Base-by-base conservation (phyloP, 208 protist species). In the Polymyxa betae region DNA sequence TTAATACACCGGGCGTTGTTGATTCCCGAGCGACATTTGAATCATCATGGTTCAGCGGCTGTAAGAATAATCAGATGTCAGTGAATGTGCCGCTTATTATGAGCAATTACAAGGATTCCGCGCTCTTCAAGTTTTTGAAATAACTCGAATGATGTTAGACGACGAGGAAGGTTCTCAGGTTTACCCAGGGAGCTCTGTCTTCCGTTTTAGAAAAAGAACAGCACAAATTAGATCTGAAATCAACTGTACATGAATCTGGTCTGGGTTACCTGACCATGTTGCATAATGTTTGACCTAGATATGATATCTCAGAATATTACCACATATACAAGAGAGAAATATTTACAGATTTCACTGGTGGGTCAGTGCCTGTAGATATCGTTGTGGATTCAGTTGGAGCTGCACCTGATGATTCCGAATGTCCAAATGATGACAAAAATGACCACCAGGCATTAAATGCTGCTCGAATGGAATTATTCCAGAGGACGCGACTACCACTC, bases 391-490 rank as follows among this genome's bases (percentile, higher is more conserved):
- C n/a, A n/a, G n/a, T n/a, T n/a, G n/a, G n/a, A n/a, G n/a, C n/a
- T n/a, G n/a, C n/a, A n/a, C n/a, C n/a, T n/a, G n/a, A n/a, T n/a
- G 12, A 60, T 29, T 60, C 49, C n/a, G 5, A 5, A 35, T 82
- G 72, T 20, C n/a, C 72, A n/a, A 82, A 82, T 20, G 16, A 82
- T n/a, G 72, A 82, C 72, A 82, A 16, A 5, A 45, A 35, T n/a
- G 72, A 45, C 72, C 72, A 82, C n/a, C 5, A 35, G 5, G 72
- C n/a, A 43, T 82, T 82, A n/a, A 82, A 82, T 20, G 72, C 5
- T 12, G 72, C n/a, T n/a, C 72, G 5, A 35, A 82, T 82, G 16
- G 72, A 38, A 43, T 82, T 82, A 43, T 82, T 82, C 72, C 72
- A 82, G 16, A 82, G 72, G n/a, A 82, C 35, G 5, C 72, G 72